phyloP scores from a whole-genome alignment of 192 early-diverging fungal genomes.

The Phlyctochytrium bullatum region DNA sequence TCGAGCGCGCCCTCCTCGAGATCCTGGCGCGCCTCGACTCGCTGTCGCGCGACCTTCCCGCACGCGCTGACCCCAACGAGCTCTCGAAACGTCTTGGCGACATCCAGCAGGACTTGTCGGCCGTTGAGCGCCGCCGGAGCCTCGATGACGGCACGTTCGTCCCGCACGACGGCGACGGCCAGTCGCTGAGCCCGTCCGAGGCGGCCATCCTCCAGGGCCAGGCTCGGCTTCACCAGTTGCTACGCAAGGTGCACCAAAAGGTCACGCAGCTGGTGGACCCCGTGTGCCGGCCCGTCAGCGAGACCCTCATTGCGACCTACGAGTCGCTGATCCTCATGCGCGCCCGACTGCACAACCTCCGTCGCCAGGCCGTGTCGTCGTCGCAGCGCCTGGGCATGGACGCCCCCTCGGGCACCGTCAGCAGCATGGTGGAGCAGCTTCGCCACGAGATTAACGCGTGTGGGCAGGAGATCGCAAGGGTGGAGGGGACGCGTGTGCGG shows the following conservation, averaged over 20 bases:
- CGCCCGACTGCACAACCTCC: constrained; percentile 8
- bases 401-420: background rate
- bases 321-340: constrained; percentile 21
- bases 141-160: constrained; percentile 5
- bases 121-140: constrained; percentile 9
- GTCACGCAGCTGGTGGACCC: constrained; percentile 23
- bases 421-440: no score
- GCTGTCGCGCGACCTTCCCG: background rate
- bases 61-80: background rate
- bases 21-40: constrained; percentile 9
- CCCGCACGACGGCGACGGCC: background rate
- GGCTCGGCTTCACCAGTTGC: constrained; percentile 19
- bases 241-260: constrained; percentile 15
- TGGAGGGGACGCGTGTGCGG: constrained; percentile 13
- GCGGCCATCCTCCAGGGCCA: constrained; percentile 24
- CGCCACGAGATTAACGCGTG: no score
- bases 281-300: constrained; percentile 18
- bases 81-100: background rate
- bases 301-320: constrained; percentile 22
- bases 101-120: constrained; percentile 1
- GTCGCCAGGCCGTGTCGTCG: constrained; percentile 5
- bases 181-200: background rate
- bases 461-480: constrained; percentile 1
- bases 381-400: background rate
- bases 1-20: constrained; percentile 12